These are phyloP conservation scores for Apophysomyces elegans DNA, from an alignment of 371 early-diverging fungal genomes.

Conservation along the genomic window DNA sequence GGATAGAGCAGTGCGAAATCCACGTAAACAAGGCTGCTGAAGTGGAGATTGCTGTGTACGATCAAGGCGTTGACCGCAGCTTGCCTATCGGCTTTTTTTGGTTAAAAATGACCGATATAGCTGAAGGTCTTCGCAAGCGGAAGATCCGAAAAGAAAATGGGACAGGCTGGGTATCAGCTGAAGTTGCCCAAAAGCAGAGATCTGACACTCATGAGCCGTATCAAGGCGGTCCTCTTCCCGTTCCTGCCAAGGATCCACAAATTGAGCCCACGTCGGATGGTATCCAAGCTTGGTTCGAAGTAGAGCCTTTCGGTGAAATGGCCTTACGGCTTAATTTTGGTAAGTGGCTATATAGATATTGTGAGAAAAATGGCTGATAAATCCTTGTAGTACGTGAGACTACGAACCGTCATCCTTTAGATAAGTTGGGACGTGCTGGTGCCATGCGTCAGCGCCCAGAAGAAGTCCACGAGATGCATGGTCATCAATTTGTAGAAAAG, in stretches of 20 bases:
- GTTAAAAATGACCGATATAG: constrained; percentile 80
- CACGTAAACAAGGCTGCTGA: constrained; percentile 90
- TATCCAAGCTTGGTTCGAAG: constrained; percentile 84
- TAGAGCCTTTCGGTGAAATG: constrained; percentile 91
- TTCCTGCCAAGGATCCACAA: constrained; percentile 5
- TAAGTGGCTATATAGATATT: constrained; percentile 28
- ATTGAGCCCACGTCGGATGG: constrained; percentile 44
- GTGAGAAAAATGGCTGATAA: not conserved
- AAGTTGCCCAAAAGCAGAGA: constrained; percentile 27
- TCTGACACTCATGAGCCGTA: not conserved
- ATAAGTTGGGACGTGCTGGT: constrained; percentile 79
- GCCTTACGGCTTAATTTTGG: constrained; percentile 79
- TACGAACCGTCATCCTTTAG: constrained; percentile 60
- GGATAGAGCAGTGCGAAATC: constrained; percentile 80
- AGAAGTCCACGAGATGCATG: constrained; percentile 78
- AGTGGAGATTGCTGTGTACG: constrained; percentile 85
- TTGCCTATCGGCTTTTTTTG: constrained; percentile 82
- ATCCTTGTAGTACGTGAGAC: constrained; percentile 30
- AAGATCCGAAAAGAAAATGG: constrained; percentile 57
- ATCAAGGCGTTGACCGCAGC: constrained; percentile 63
- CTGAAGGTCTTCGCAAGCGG: constrained; percentile 74
- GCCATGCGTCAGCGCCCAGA: constrained; percentile 87
- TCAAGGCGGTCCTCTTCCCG: not conserved
- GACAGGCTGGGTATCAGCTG: constrained; percentile 37
- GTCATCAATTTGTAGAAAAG: constrained; percentile 85